Percentiles rank a stretch among this genome's conserved stretches.
phyloP scores from a whole-genome alignment of 2,329 filamentous ascomycete genomes.

The Malbranchea cinnamomea region DNA sequence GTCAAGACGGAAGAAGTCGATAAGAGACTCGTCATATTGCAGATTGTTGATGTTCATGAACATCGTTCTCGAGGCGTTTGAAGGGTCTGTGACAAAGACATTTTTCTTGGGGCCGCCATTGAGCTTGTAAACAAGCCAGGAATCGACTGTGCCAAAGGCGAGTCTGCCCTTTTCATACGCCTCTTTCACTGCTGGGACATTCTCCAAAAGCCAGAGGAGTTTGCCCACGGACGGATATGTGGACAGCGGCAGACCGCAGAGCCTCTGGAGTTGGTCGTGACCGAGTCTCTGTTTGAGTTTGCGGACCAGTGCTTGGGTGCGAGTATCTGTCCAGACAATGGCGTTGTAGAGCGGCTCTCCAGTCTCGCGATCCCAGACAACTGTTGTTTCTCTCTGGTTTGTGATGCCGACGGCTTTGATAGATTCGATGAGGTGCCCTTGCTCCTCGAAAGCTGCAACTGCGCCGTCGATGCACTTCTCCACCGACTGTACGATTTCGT shows the following conservation, averaged over 20 bases:
- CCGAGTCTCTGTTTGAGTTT: slow-evolving; percentile 56
- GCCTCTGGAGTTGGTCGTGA: slow-evolving; percentile 51
- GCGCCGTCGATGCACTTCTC: slow-evolving; percentile 68
- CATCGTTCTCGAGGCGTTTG: slow-evolving; percentile 88
- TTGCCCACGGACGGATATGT: slow-evolving; percentile 84
- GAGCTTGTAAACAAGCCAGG: slow-evolving; percentile 74
- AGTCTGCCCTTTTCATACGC: slow-evolving; percentile 67
- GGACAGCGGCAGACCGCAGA: slow-evolving; percentile 70
- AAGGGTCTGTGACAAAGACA: slow-evolving; percentile 69
- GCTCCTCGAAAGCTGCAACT: slow-evolving; percentile 53
- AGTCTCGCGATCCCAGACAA: slow-evolving; percentile 70
- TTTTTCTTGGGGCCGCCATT: slow-evolving; percentile 53
- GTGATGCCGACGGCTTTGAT: slow-evolving; percentile 74
- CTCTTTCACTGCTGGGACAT: slow-evolving; percentile 52
- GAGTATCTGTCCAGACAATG: slow-evolving; percentile 81
- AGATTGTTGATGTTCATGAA: slow-evolving; percentile 79
- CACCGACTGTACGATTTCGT: slow-evolving; percentile 60
- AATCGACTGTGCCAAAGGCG: slow-evolving; percentile 75
- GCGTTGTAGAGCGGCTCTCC: slow-evolving; percentile 76
- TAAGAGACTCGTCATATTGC: slow-evolving; percentile 61
- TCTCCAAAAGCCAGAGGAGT: slow-evolving; percentile 64
- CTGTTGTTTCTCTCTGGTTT: slow-evolving; percentile 77
- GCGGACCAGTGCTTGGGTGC: slow-evolving; percentile 60
- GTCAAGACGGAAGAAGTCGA: slow-evolving; percentile 69
- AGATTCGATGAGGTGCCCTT: slow-evolving; percentile 51